A percentile compares a stretch with the other conserved stretches of the same genome.
phyloP scores from a whole-genome alignment of 768 basidiomycete genomes.

The Tephrocybe sp. region DNA sequence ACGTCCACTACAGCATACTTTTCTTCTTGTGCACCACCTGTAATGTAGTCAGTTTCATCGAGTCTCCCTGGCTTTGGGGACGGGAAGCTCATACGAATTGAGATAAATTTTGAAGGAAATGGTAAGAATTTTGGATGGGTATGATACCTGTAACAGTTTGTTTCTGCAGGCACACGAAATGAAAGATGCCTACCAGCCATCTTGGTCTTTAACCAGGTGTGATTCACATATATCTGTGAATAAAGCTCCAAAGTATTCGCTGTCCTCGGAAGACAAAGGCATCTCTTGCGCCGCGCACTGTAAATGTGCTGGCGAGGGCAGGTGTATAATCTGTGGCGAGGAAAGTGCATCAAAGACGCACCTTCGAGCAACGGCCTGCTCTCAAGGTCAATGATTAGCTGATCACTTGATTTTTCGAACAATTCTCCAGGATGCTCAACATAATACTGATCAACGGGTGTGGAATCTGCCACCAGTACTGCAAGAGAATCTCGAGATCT shows the following conservation, averaged over 20 bases:
- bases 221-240: constrained; percentile 58
- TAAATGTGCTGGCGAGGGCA: constrained; percentile 53
- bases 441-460: constrained; percentile 76
- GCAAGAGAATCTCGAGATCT: constrained; percentile 77
- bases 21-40: constrained; percentile 70
- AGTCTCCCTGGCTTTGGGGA: not conserved
- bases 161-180: not conserved
- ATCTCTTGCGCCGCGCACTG: constrained; percentile 89
- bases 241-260: constrained; percentile 66
- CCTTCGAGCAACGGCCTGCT: constrained; percentile 74
- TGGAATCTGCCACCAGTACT: constrained; percentile 64
- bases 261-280: constrained; percentile 67
- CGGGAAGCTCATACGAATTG: constrained; percentile 49
- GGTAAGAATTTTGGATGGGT: constrained; percentile 78
- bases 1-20: constrained; percentile 74
- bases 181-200: constrained; percentile 62
- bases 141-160: constrained; percentile 59
- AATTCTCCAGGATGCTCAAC: constrained; percentile 66
- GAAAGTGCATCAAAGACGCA: constrained; percentile 4
- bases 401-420: constrained; percentile 58
- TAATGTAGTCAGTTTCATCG: not conserved
- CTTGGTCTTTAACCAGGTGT: constrained; percentile 62
- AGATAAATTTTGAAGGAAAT: constrained; percentile 67
- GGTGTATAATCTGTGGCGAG: not conserved
- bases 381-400: constrained; percentile 69